These are phyloP conservation scores for Torulaspora gathmanii DNA, from an alignment of 805 yeast genomes.

Conservation along the genomic window DNA sequence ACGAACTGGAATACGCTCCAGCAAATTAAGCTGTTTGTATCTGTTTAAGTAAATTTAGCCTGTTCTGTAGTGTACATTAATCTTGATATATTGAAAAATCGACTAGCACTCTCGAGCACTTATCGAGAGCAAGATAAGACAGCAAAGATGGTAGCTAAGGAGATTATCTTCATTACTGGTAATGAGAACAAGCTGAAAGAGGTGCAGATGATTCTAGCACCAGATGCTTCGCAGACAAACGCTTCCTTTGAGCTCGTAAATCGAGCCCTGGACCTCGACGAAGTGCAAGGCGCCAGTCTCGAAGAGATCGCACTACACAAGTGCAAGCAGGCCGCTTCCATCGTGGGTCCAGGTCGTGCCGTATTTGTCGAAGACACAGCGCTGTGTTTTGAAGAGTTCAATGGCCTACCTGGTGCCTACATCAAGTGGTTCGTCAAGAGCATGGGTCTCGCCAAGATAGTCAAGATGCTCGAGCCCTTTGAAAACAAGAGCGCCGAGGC, in stretches of 20 bases:
- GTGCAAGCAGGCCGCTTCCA: conserved; percentile 64
- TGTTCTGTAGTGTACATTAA: background rate
- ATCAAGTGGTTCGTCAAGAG: conserved; percentile 84
- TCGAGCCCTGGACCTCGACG: conserved; percentile 74
- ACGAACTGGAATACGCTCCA: conserved; percentile 67
- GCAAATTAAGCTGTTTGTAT: conserved; percentile 9
- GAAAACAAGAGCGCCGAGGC: conserved; percentile 84
- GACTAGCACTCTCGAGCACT: background rate
- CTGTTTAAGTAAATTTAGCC: conserved; percentile 1
- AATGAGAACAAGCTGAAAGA: conserved; percentile 84
- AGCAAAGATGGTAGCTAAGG: conserved; percentile 5
- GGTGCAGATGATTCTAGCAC: conserved; percentile 63
- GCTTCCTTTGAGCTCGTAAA: conserved; percentile 45
- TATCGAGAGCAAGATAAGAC: background rate
- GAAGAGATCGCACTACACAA: conserved; percentile 78
- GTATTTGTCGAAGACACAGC: conserved; percentile 96
- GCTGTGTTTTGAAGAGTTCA: conserved; percentile 72
- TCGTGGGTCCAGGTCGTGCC: conserved; percentile 55
- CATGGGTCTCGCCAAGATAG: conserved; percentile 72
- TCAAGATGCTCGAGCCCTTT: conserved; percentile 71
- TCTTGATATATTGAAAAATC: background rate
- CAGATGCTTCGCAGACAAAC: conserved; percentile 29
- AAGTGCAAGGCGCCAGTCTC: conserved; percentile 79
- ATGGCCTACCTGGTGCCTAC: conserved; percentile 91
- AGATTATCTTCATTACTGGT: conserved; percentile 76